Conservation (phyloP, 2,329 filamentous ascomycete genomes). For the Davidsoniella australis region DNA sequence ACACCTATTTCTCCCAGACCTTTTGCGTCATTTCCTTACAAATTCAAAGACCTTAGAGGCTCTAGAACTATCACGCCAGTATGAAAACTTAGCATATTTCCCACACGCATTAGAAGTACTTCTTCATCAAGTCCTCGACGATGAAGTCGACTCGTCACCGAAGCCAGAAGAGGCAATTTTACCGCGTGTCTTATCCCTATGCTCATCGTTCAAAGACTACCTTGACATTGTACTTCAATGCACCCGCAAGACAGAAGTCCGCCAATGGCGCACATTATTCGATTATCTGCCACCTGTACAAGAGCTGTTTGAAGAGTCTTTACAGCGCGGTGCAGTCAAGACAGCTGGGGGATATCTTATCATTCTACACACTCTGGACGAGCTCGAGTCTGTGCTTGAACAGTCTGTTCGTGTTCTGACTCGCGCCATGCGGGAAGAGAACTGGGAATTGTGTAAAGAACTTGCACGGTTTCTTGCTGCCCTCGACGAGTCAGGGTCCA, state of each 20-base stretch:
- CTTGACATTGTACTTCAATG: conserved; percentile 93
- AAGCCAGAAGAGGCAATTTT: conserved; percentile 46
- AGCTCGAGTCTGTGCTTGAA: conserved; percentile 50
- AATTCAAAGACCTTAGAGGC: conserved; percentile 66
- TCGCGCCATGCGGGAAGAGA: conserved; percentile 64
- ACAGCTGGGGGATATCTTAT: conserved; percentile 95
- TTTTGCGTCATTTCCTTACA: conserved; percentile 63
- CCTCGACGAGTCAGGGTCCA: conserved; percentile 72
- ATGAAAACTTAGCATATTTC: conserved; percentile 78
- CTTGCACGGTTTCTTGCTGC: conserved; percentile 88
- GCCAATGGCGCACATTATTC: conserved; percentile 90
- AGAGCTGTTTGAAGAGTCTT: conserved; percentile 82
- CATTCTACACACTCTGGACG: conserved; percentile 70
- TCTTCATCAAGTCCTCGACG: conserved; percentile 81
- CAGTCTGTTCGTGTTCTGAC: conserved; percentile 68
- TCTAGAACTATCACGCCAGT: conserved; percentile 65
- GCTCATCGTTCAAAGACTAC: conserved; percentile 66
- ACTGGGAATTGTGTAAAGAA: conserved; percentile 94
- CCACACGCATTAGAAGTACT: conserved; percentile 83
- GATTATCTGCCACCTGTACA: conserved; percentile 77
- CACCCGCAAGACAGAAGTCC: conserved; percentile 88
- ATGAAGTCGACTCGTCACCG: conserved; percentile 65
- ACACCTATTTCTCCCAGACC: conserved; percentile 78
- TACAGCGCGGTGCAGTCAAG: conserved; percentile 72
- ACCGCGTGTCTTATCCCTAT: conserved; percentile 42